Conservation (phyloP, 2,329 filamentous ascomycete species). For the Fusarium begoniae region DNA sequence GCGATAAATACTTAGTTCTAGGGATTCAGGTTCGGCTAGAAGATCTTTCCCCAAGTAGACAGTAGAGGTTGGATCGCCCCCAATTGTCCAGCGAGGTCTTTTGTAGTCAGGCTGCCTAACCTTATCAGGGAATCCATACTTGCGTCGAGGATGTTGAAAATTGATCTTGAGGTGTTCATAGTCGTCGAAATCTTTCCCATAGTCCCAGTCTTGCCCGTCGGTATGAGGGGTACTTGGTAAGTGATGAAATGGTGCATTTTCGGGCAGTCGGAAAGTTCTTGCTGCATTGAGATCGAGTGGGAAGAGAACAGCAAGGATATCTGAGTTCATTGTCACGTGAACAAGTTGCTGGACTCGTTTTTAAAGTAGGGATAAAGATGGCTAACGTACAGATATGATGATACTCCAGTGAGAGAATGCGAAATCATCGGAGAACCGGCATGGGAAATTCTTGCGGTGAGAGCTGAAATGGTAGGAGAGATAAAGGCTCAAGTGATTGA, state of each 20-base stretch:
- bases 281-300: not conserved
- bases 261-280: not conserved
- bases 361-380: not conserved
- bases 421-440: not conserved
- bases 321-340: not conserved
- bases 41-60: not conserved
- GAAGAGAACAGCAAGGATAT: not conserved
- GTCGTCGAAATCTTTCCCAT: not conserved
- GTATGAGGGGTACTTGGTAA: not conserved
- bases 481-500: not conserved
- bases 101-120: not conserved
- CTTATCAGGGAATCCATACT: not conserved
- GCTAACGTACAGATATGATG: not conserved
- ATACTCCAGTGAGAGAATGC: rapidly evolving
- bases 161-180: not conserved
- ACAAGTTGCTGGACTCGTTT: not conserved
- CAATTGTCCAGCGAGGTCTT: not conserved
- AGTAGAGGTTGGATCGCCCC: not conserved
- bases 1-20: not conserved
- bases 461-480: not conserved
- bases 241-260: not conserved
- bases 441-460: not conserved
- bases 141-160: not conserved
- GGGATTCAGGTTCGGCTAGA: not conserved
- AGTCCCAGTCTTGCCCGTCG: not conserved